Conservation (phyloP, 768 basidiomycete genomes). For the Mycena leptocephala region DNA sequence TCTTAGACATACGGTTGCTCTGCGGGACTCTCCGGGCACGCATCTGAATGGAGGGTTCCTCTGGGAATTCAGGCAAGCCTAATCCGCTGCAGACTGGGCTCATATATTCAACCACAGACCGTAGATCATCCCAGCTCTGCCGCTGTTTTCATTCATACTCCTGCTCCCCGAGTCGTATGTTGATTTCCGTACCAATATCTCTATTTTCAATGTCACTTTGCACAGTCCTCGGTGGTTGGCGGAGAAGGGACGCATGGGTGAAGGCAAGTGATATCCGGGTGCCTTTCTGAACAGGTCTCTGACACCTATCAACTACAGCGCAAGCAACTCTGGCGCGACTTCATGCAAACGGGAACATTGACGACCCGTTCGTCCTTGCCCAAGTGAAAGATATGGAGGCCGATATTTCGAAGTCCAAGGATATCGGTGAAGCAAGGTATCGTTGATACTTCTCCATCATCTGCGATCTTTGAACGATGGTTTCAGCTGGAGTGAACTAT, state of each 20-base stretch:
- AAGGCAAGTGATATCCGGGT: constrained; percentile 45
- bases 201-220: background rate
- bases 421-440: constrained; percentile 60
- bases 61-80: constrained; percentile 57
- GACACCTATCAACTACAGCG: constrained; percentile 37
- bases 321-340: constrained; percentile 63
- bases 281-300: background rate
- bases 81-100: background rate
- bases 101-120: background rate
- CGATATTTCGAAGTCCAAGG: constrained; percentile 51
- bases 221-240: constrained; percentile 67
- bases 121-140: constrained; percentile 63
- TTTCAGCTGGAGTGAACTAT: constrained; percentile 56
- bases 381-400: constrained; percentile 64
- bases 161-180: constrained; percentile 67
- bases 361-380: constrained; percentile 64
- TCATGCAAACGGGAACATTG: constrained; percentile 65
- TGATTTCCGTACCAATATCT: background rate
- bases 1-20: constrained; percentile 59
- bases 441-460: background rate
- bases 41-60: constrained; percentile 68
- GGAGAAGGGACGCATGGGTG: constrained; percentile 64
- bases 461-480: constrained; percentile 1
- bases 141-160: constrained; percentile 65
- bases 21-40: constrained; percentile 53